A percentile compares a stretch with the other conserved stretches of the same genome.
Evolutionary conservation across 2,329 filamentous ascomycete species (phyloP).

Genomic region (Sclerotinia subarctica): DNA sequence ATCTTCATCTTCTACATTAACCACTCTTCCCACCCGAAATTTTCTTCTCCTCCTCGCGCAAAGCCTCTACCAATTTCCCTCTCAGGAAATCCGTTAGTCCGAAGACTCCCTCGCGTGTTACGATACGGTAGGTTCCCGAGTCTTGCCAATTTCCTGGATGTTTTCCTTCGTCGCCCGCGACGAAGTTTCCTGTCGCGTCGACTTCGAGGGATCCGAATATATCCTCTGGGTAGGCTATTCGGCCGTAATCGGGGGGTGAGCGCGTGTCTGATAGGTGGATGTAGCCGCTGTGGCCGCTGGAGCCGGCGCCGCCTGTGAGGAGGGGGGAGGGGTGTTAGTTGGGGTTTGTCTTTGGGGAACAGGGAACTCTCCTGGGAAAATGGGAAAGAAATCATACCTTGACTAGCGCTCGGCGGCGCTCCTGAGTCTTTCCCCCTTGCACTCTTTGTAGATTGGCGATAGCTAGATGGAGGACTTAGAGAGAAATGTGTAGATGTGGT

Average conservation of each 20-base stretch:
- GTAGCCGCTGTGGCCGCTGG: conserved; percentile 58
- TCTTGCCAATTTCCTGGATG: conserved; percentile 50
- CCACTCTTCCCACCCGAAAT: conserved; percentile 25
- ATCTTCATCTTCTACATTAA: not conserved
- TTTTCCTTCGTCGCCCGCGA: conserved; percentile 25
- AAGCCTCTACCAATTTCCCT: conserved; percentile 51
- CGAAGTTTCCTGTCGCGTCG: conserved; percentile 52
- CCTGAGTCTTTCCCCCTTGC: conserved; percentile 4
- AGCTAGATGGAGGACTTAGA: not conserved
- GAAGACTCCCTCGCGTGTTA: conserved; percentile 63
- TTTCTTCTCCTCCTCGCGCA: conserved; percentile 50
- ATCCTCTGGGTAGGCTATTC: conserved; percentile 68
- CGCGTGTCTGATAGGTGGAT: conserved; percentile 63
- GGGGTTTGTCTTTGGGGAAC: conserved; percentile 12
- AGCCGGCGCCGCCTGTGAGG: conserved; percentile 52
- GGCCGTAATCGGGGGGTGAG: conserved; percentile 63
- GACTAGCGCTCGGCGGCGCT: conserved; percentile 46
- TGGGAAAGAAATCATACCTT: conserved; percentile 48
- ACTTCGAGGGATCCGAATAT: conserved; percentile 68
- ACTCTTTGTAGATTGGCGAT: not conserved
- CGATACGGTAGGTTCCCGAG: conserved; percentile 60
- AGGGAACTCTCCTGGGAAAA: conserved; percentile 37
- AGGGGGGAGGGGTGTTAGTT: conserved; percentile 24
- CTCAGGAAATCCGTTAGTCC: conserved; percentile 54
- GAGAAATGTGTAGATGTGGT: conserved; percentile 40